These are phyloP conservation scores for Penicillium thymicola DNA, from an alignment of 2,329 filamentous ascomycete genomes.

Conservation along the genomic window DNA sequence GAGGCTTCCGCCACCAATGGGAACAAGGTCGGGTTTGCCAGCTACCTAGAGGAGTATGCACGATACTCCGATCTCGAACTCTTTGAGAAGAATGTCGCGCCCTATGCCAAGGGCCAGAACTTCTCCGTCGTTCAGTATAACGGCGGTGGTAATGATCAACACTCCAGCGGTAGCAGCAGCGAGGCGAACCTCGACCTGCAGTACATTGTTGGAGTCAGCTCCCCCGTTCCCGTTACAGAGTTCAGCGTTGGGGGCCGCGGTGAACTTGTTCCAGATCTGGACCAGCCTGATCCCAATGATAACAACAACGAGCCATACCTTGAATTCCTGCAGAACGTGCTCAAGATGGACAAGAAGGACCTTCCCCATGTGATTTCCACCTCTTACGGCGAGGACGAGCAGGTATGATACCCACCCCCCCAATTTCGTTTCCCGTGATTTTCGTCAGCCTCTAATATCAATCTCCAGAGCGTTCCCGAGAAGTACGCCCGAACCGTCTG, in stretches of 20 bases:
- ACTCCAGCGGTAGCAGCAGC: conserved; percentile 39
- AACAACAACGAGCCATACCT: conserved; percentile 49
- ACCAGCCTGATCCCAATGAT: conserved; percentile 41
- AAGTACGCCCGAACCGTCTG: conserved; percentile 41
- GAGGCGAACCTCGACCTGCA: conserved; percentile 53
- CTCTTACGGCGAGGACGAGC: conserved; percentile 43
- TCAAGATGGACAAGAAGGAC: conserved; percentile 28
- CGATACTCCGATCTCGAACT: conserved; percentile 45
- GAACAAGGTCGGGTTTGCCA: conserved; percentile 45
- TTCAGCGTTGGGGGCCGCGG: conserved; percentile 50
- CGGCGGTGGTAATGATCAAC: conserved; percentile 39
- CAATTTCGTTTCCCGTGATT: neutral
- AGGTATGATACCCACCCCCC: conserved; percentile 21
- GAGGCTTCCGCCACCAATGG: conserved; percentile 35
- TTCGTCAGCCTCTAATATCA: neutral
- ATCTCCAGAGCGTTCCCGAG: conserved; percentile 31
- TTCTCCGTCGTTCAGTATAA: conserved; percentile 46
- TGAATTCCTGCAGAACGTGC: conserved; percentile 33
- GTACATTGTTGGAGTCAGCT: conserved; percentile 46
- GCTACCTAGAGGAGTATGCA: conserved; percentile 50
- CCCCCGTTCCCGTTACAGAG: conserved; percentile 45
- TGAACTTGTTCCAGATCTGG: conserved; percentile 47
- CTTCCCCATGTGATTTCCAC: conserved; percentile 41
- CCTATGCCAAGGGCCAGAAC: conserved; percentile 41
- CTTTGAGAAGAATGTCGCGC: conserved; percentile 42